A percentile compares a stretch with the other conserved stretches of the same genome.
phyloP scores from a whole-genome alignment of 352 stramenopile species.

The Globisporangium cylindrosporum region DNA sequence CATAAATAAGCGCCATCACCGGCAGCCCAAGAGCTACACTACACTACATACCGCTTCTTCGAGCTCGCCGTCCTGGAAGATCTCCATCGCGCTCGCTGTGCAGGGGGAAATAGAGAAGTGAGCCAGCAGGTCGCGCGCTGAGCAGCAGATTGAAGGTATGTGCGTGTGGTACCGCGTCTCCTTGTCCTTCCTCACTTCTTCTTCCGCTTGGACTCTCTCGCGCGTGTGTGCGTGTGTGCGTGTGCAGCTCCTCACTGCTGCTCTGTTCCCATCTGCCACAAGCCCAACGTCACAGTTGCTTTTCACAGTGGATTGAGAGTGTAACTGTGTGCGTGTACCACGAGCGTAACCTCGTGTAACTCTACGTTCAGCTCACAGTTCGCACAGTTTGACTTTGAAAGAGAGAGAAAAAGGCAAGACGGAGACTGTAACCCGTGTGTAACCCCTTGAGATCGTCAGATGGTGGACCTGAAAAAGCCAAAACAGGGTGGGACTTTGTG shows the following conservation, averaged over 20 bases:
- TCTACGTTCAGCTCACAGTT: not conserved
- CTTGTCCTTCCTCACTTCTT: not conserved
- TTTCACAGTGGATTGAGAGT: not conserved
- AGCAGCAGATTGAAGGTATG: not conserved
- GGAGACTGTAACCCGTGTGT: not conserved
- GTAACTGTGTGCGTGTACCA: not conserved
- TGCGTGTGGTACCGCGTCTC: not conserved
- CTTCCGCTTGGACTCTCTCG: not conserved
- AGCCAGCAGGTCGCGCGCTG: not conserved
- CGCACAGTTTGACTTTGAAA: not conserved
- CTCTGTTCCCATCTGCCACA: constrained; percentile 2
- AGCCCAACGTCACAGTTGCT: constrained; percentile 7
- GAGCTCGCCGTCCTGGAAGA: constrained; percentile 77
- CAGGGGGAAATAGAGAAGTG: not conserved
- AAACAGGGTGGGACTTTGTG: too few species aligned
- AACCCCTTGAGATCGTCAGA: too few species aligned
- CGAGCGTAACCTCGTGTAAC: not conserved
- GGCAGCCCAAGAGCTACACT: not conserved
- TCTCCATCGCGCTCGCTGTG: constrained; percentile 46
- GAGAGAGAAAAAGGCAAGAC: not conserved
- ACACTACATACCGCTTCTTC: constrained; percentile 53
- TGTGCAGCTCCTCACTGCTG: not conserved
- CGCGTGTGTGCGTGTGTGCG: not conserved
- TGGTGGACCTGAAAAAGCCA: too few species aligned
- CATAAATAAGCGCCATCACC: too few species aligned